A percentile compares a stretch with the other conserved stretches of the same genome.
Conservation (phyloP, 2,329 filamentous ascomycete genomes). For the Xylaria sp. region DNA sequence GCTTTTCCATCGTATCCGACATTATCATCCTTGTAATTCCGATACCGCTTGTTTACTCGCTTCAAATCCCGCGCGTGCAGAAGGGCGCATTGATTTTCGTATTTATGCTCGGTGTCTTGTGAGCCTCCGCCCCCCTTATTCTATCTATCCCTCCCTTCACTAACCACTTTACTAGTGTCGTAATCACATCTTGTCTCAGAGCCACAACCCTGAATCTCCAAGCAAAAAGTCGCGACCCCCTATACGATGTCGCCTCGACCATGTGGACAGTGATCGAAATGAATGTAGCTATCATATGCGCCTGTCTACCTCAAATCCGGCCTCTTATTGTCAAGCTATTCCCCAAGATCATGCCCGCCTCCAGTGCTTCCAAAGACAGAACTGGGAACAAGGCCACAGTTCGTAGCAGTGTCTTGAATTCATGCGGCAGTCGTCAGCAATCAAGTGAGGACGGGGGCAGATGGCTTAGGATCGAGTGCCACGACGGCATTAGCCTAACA, state of each 20-base stretch:
- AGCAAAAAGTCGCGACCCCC: constrained; percentile 44
- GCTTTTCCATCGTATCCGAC: constrained; percentile 55
- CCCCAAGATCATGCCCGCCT: constrained; percentile 44
- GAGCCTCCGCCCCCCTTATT: constrained; percentile 35
- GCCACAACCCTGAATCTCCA: constrained; percentile 53
- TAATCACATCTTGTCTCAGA: constrained; percentile 51
- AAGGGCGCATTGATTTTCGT: constrained; percentile 53
- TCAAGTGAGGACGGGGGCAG: constrained; percentile 32
- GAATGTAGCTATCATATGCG: constrained; percentile 52
- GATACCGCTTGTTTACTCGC: constrained; percentile 53
- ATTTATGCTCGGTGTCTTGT: constrained; percentile 57
- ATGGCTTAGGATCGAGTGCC: constrained; percentile 38
- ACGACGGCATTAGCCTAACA: constrained; percentile 36
- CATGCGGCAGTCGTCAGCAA: constrained; percentile 27
- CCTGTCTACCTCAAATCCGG: constrained; percentile 50
- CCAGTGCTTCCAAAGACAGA: constrained; percentile 32
- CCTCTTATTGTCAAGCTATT: constrained; percentile 46
- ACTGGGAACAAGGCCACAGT: constrained; percentile 24
- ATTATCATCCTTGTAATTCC: constrained; percentile 54
- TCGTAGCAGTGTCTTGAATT: constrained; percentile 31
- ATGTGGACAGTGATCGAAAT: constrained; percentile 54
- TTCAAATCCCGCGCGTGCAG: constrained; percentile 53
- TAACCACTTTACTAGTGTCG: constrained; percentile 39
- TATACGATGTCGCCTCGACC: constrained; percentile 48
- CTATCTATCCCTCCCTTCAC: background rate